Percentiles rank a stretch among this genome's conserved stretches.
Conservation (phyloP, 2,329 filamentous ascomycete genomes). For the Xylogone sp. region DNA sequence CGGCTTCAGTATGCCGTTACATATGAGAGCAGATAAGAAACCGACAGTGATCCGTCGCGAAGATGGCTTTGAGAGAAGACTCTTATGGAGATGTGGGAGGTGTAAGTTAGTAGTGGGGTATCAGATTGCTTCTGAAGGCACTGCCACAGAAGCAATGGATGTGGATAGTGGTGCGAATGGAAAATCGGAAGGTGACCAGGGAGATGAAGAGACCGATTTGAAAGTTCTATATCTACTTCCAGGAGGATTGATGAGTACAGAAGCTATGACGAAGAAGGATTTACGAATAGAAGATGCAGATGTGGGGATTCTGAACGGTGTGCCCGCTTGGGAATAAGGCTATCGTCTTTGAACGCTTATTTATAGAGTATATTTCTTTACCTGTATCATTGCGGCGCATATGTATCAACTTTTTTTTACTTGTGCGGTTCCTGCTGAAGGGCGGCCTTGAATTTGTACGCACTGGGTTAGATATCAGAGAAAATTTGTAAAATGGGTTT, state of each 20-base stretch:
- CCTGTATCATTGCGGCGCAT: not conserved
- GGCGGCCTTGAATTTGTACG: too few species aligned
- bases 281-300: conserved; percentile 28
- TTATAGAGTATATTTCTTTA: not conserved
- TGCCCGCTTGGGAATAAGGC: conserved; percentile 30
- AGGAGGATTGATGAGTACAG: conserved; percentile 54
- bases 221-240: conserved; percentile 57
- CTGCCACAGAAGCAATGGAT: conserved; percentile 18
- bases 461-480: not conserved
- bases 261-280: conserved; percentile 43
- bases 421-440: too few species aligned
- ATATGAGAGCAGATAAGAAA: conserved; percentile 41
- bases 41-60: conserved; percentile 49
- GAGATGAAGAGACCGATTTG: conserved; percentile 28
- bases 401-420: not conserved
- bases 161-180: conserved; percentile 22
- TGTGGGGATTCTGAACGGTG: conserved; percentile 19
- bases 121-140: conserved; percentile 35
- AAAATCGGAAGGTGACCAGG: conserved; percentile 29
- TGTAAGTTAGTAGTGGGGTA: conserved; percentile 62
- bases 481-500: not conserved
- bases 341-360: not conserved
- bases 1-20: conserved; percentile 45
- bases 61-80: conserved; percentile 66
- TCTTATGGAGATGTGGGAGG: conserved; percentile 53